Evolutionary conservation across 2,329 filamentous ascomycete genomes (phyloP), one percentile per base, ranked within the genome.

Genomic region (Venturia effusa): DNA sequence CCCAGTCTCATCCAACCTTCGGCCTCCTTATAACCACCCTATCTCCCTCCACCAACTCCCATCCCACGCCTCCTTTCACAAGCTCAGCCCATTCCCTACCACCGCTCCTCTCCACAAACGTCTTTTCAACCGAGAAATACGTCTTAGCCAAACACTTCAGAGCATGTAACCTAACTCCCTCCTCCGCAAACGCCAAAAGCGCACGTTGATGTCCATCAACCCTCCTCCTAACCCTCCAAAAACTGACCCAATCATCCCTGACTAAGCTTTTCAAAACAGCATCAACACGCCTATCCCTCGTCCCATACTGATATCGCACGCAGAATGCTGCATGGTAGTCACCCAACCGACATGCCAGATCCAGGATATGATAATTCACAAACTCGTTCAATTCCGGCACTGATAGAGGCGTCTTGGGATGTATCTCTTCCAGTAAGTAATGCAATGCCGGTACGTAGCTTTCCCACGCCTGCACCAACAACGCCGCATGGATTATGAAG

Each of bases 361-460:
- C 94, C 32, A 99, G 83, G 60, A 97, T 85, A 32, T 91, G 81
- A 70, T 96, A 96, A 39, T 85, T 84, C 2, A 86, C 84, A 61
- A 95, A 88, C 70, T 97, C 94, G 60, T 87, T 84, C 4, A 91
- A 76, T 71, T 96, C 92, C 6, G 88, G 80, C 2, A 80, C 78
- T 0, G 88, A 85, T 24, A 97, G 83, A 4, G 87, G 86, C 61
- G 86, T 83, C 1, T 80, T 74, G 17, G 82, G 79, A 69, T 95
- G 89, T 66, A 97, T 86, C 8, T 78, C 77, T 55, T 86, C 82
- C 15, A 99, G 80, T 1, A 97, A 82, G 69, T 96, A 86, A 45
- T 89, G 82, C 27, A 97, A 84, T 1, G 93, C 91, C 0, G 93
- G 91, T 67, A 93, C 88, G 74, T 97, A 99, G 1, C 92, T 92